Evolutionary conservation across 257 asterid genomes (phyloP).

Genomic region (Jacaranda mimosifolia): DNA sequence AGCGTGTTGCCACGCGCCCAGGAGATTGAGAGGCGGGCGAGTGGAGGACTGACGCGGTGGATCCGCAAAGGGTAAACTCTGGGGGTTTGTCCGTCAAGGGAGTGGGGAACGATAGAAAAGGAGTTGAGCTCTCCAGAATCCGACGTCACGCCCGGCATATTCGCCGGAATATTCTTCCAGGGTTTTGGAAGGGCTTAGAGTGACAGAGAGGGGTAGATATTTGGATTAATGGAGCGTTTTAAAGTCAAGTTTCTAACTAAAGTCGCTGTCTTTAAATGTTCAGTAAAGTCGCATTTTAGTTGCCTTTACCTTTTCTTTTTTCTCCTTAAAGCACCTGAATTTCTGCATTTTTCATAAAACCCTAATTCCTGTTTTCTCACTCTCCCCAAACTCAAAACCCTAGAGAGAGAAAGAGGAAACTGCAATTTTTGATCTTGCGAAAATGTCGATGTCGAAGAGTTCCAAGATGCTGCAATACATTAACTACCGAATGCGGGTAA

Average conservation of each 20-base stretch:
- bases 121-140: slow-evolving; percentile 58
- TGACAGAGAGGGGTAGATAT: not conserved
- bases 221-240: not conserved
- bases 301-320: not conserved
- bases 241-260: not conserved
- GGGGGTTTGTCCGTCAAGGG: slow-evolving; percentile 46
- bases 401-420: slow-evolving; percentile 20
- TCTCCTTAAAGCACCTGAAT: not conserved
- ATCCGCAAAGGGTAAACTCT: slow-evolving; percentile 57
- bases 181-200: slow-evolving; percentile 42
- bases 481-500: slow-evolving; percentile 93
- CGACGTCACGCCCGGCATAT: slow-evolving; percentile 74
- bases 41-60: slow-evolving; percentile 61
- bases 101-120: slow-evolving; percentile 57
- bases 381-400: slow-evolving; percentile 45
- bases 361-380: slow-evolving; percentile 27
- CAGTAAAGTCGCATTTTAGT: not conserved
- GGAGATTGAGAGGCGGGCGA: slow-evolving; percentile 68
- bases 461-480: slow-evolving; percentile 96
- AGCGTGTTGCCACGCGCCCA: slow-evolving; percentile 97
- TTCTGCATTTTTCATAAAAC: slow-evolving; percentile 22
- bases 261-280: slow-evolving; percentile 10
- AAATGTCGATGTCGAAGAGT: slow-evolving; percentile 96
- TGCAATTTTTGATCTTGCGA: slow-evolving; percentile 31
- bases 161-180: slow-evolving; percentile 54